Conservation (phyloP, 1,139 yeast genomes). For the Kazachstania sp. region DNA sequence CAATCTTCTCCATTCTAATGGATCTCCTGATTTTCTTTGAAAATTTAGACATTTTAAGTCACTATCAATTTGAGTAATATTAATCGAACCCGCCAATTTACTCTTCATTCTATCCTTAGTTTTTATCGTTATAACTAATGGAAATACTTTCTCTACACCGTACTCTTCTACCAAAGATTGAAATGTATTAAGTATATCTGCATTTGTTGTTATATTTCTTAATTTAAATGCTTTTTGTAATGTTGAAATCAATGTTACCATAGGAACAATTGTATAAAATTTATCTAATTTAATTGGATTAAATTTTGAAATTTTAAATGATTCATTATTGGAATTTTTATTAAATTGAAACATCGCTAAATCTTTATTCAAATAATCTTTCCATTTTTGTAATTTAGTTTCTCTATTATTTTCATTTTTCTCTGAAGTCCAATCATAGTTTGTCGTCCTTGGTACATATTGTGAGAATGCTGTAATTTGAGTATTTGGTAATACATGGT, state of each 20-base stretch:
- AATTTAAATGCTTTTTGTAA: conserved; percentile 22
- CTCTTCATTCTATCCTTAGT: conserved; percentile 41
- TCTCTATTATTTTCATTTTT: conserved; percentile 2
- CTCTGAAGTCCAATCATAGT: not conserved
- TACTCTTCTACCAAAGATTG: conserved; percentile 7
- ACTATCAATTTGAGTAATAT: conserved; percentile 33
- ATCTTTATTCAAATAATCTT: conserved; percentile 20
- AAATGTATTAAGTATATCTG: conserved; percentile 20
- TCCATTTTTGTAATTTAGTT: conserved; percentile 20
- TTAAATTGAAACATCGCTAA: conserved; percentile 26
- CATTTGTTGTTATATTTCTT: conserved; percentile 20
- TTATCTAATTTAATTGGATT: conserved; percentile 26
- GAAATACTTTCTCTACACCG: conserved; percentile 20
- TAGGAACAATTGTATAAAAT: conserved; percentile 22
- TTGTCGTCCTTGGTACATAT: conserved; percentile 4
- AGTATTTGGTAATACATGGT: conserved; percentile 9
- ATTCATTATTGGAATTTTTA: conserved; percentile 4
- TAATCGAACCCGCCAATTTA: conserved; percentile 41
- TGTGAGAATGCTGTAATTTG: conserved; percentile 16
- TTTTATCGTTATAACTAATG: conserved; percentile 36
- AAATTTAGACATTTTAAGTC: conserved; percentile 42
- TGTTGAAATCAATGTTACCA: conserved; percentile 20
- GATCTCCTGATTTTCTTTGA: conserved; percentile 49
- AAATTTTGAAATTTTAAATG: conserved; percentile 13
- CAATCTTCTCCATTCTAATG: conserved; percentile 58